phyloP scores from a whole-genome alignment of 495 filamentous ascomycete species.

The Talaromyces adpressus region DNA sequence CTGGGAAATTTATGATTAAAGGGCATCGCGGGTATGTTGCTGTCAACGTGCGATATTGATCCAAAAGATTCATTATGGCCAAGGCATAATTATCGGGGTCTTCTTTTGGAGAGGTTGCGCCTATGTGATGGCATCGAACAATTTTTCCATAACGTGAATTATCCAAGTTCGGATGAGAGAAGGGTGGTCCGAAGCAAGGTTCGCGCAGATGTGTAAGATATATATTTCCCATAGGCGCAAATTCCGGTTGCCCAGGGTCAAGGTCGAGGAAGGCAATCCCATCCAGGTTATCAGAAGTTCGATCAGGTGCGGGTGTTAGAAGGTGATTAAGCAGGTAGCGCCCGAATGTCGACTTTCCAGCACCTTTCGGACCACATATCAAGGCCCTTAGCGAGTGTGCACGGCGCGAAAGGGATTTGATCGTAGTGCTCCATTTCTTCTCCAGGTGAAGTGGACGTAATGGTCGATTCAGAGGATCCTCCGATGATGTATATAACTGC shows the following conservation, averaged over 20 bases:
- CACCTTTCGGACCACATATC: constrained; percentile 72
- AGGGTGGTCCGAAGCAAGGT: constrained; percentile 67
- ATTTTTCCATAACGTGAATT: constrained; percentile 28
- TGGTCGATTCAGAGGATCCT: constrained; percentile 41
- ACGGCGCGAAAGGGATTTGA: constrained; percentile 31
- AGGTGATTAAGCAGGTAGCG: constrained; percentile 69
- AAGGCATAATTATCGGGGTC: constrained; percentile 65
- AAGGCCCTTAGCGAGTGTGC: constrained; percentile 41
- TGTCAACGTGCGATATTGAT: constrained; percentile 48
- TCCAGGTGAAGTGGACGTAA: constrained; percentile 57
- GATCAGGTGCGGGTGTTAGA: constrained; percentile 44
- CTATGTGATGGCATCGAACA: constrained; percentile 66
- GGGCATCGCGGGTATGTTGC: constrained; percentile 40
- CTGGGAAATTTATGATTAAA: constrained; percentile 74
- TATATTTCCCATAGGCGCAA: constrained; percentile 66
- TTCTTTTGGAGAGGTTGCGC: constrained; percentile 58
- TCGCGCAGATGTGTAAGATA: constrained; percentile 59
- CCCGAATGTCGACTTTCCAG: constrained; percentile 82
- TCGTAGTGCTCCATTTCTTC: constrained; percentile 53
- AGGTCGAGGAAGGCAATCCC: constrained; percentile 66
- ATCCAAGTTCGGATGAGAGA: constrained; percentile 54
- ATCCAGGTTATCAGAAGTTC: constrained; percentile 26
- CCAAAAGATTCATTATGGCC: constrained; percentile 61
- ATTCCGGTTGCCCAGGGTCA: constrained; percentile 81
- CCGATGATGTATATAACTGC: constrained; percentile 39